Evolutionary conservation across 2,329 filamentous ascomycete genomes (phyloP), one percentile per base, ranked within the genome.

Genomic region (Fusarium sp.): DNA sequence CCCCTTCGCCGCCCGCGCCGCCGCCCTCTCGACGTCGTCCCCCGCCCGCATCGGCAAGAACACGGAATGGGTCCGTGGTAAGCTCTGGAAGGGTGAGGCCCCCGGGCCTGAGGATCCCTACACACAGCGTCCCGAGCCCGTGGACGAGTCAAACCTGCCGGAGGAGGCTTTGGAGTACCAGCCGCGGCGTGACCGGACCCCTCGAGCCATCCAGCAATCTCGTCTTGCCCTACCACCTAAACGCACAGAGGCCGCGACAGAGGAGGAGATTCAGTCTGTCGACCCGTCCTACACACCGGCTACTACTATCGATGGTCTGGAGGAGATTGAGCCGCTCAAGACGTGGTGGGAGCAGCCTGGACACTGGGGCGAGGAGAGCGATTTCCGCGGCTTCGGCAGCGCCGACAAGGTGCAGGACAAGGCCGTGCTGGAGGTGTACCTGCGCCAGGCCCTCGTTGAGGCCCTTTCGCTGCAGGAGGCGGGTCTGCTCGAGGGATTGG

Each of bases 281-380:
- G 80, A 83, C 35, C 77, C 82, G 13, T 78, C 76, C 9, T 91
- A 91, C 78, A 77, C 80, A 5, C 88, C 88, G 4, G 89, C 89
- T 18, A 80, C 81, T 16, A 81, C 80, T 5, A 82, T 83, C 9
- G 82, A 84, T 0, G 87, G 82, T 0, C 82, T 91, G 3, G 85
- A 87, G 69, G 82, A 85, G 59, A 84, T 90, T 14, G 85, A 85
- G 45, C 82, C 85, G 1, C 69, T 89, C 40, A 81, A 81, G 36
- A 81, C 80, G 29, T 91, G 88, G 89, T 91, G 89, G 88, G 84
- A 89, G 9, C 79, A 83, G 61, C 81, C 82, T n/a, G 83, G 83
- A n/a, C 84, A 90, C 77, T 91, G 89, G 88, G 83, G 83, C 56
- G 66, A 81, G 40, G 84, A 85, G 68, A 86, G 84, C 75, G 76